Evolutionary conservation across 495 filamentous ascomycete genomes (phyloP).

Genomic region (Penicillium manginii): DNA sequence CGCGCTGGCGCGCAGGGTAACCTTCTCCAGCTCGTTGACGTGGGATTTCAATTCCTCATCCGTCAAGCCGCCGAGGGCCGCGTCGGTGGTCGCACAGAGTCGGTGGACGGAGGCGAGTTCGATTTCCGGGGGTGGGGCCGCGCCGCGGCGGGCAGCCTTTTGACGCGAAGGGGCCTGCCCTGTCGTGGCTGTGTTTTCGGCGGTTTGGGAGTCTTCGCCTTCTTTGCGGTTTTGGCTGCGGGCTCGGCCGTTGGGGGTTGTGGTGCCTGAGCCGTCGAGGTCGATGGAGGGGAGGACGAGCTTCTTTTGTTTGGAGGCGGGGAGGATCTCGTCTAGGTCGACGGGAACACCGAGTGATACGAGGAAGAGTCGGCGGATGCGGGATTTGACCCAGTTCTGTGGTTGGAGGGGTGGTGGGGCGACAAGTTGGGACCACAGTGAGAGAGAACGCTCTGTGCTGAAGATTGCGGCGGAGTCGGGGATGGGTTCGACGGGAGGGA

Average conservation of each 20-base stretch:
- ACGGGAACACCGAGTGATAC: conserved; percentile 95
- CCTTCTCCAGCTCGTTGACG: conserved; percentile 68
- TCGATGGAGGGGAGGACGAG: conserved; percentile 87
- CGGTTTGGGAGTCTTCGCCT: conserved; percentile 55
- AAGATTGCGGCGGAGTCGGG: conserved; percentile 52
- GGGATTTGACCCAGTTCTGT: conserved; percentile 96
- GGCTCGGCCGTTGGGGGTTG: conserved; percentile 38
- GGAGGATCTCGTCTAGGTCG: conserved; percentile 95
- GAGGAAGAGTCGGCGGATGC: conserved; percentile 93
- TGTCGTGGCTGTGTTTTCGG: conserved; percentile 29
- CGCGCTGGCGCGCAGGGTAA: conserved; percentile 69
- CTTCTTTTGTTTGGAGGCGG: conserved; percentile 96
- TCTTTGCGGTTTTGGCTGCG: conserved; percentile 47
- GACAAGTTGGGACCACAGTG: conserved; percentile 95
- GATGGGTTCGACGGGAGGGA: conserved; percentile 49
- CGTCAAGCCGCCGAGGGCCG: conserved; percentile 75
- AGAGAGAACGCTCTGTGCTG: conserved; percentile 69
- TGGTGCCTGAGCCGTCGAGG: conserved; percentile 42
- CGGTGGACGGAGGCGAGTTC: conserved; percentile 79
- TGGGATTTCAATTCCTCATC: conserved; percentile 75
- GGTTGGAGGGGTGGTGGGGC: conserved; percentile 93
- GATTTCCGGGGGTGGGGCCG: conserved; percentile 70
- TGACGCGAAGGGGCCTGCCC: conserved; percentile 46
- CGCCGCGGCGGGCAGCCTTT: conserved; percentile 51
- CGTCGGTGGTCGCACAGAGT: conserved; percentile 80